These are phyloP conservation scores for Usnea hakonensis DNA, from an alignment of 495 filamentous ascomycete species.

Conservation along the genomic window DNA sequence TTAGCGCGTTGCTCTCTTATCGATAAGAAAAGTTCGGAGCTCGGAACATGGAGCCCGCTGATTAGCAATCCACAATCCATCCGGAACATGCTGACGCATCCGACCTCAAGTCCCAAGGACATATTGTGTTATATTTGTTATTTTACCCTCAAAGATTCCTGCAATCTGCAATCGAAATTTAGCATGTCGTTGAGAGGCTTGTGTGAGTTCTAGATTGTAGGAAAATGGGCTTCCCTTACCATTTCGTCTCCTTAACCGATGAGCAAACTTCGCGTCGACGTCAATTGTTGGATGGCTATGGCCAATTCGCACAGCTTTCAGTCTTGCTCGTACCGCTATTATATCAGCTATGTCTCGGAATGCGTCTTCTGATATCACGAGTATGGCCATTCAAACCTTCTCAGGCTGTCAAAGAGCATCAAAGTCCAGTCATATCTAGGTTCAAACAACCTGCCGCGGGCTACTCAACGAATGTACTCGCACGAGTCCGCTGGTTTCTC, in stretches of 20 bases:
- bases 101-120: no score
- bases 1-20: no score
- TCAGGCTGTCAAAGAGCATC: slow-evolving; percentile 18
- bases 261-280: slow-evolving; percentile 42
- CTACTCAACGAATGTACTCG: slow-evolving; percentile 13
- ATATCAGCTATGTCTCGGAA: slow-evolving; percentile 31
- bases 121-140: no score
- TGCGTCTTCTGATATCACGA: slow-evolving; percentile 13
- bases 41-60: no score
- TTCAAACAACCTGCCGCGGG: neutral
- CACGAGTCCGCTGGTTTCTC: slow-evolving; percentile 46
- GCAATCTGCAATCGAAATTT: no score
- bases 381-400: neutral
- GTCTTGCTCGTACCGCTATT: slow-evolving; percentile 39
- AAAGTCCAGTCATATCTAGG: slow-evolving; percentile 17
- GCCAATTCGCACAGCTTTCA: slow-evolving; percentile 49
- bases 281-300: slow-evolving; percentile 47
- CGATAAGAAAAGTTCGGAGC: no score
- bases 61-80: no score
- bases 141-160: no score
- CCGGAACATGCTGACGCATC: no score
- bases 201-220: neutral
- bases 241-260: slow-evolving; percentile 40
- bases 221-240: slow-evolving; percentile 40
- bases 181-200: neutral